phyloP scores from a whole-genome alignment of 2,329 filamentous ascomycete genomes.

The Phoma sp. region DNA sequence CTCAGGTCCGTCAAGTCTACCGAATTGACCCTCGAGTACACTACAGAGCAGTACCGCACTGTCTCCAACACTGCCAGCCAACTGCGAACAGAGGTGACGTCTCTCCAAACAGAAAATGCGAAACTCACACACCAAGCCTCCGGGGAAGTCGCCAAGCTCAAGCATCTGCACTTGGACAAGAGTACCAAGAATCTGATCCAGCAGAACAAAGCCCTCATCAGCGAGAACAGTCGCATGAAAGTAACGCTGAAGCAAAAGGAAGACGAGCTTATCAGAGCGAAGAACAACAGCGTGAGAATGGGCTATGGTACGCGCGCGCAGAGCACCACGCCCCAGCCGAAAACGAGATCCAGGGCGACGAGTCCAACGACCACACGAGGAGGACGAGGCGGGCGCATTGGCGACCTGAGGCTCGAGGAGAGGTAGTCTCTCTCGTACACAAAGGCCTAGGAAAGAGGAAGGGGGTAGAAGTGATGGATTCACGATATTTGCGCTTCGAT shows the following conservation, averaged over 20 bases:
- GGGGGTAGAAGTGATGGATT: not conserved
- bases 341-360: conserved; percentile 33
- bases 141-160: conserved; percentile 25
- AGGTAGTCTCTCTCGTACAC: not conserved
- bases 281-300: conserved; percentile 23
- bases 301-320: conserved; percentile 38
- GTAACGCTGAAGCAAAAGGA: conserved; percentile 27
- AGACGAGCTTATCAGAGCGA: conserved; percentile 31
- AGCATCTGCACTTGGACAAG: conserved; percentile 24
- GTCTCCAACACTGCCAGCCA: conserved; percentile 23
- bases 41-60: conserved; percentile 61
- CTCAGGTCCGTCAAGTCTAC: conserved; percentile 41
- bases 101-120: conserved; percentile 22
- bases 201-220: conserved; percentile 12
- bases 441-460: not conserved
- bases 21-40: conserved; percentile 61
- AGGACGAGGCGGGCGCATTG: not conserved
- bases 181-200: conserved; percentile 16
- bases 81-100: conserved; percentile 12
- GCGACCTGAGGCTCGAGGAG: not conserved
- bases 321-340: conserved; percentile 40
- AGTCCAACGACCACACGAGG: conserved; percentile 32
- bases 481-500: not conserved
- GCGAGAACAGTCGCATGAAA: conserved; percentile 23
- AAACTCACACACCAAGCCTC: conserved; percentile 28